Percentiles rank a stretch among this genome's conserved stretches.
These are phyloP conservation scores for Lactarius pseudohatsudake DNA, from an alignment of 768 basidiomycete genomes.

Conservation along the genomic window DNA sequence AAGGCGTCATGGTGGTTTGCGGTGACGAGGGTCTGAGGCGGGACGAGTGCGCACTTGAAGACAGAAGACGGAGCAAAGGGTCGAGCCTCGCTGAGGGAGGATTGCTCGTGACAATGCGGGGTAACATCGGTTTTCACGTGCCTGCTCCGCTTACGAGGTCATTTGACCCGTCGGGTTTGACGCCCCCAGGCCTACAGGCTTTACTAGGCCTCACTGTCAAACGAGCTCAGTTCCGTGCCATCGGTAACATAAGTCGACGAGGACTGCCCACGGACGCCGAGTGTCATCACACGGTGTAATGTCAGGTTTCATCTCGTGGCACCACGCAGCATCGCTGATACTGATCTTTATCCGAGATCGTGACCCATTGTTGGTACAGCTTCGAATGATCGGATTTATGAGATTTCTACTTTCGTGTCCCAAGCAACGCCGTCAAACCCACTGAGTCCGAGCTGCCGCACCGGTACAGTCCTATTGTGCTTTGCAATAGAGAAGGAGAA, in stretches of 20 bases:
- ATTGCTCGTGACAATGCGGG: neutral
- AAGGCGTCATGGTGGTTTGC: conserved; percentile 37
- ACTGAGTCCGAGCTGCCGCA: neutral
- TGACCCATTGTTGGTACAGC: neutral
- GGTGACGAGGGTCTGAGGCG: neutral
- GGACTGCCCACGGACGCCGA: neutral
- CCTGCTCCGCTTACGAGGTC: neutral
- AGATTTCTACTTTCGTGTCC: neutral
- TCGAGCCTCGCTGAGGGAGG: neutral
- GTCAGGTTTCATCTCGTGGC: conserved; percentile 1
- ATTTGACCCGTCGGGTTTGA: neutral
- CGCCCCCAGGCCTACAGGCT: neutral
- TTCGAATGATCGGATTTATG: conserved; percentile 19
- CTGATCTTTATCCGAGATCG: conserved; percentile 4
- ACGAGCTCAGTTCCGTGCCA: neutral
- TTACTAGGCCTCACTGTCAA: neutral
- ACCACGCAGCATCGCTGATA: neutral
- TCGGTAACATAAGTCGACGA: neutral
- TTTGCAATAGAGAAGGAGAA: neutral
- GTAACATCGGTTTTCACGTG: neutral
- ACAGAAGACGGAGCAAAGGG: neutral
- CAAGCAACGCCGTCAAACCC: conserved; percentile 4
- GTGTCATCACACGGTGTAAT: neutral
- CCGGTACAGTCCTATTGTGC: neutral
- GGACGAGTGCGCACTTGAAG: neutral